Evolutionary conservation across 106 monocot species (phyloP).

Genomic region (Xerophyta viscosa): DNA sequence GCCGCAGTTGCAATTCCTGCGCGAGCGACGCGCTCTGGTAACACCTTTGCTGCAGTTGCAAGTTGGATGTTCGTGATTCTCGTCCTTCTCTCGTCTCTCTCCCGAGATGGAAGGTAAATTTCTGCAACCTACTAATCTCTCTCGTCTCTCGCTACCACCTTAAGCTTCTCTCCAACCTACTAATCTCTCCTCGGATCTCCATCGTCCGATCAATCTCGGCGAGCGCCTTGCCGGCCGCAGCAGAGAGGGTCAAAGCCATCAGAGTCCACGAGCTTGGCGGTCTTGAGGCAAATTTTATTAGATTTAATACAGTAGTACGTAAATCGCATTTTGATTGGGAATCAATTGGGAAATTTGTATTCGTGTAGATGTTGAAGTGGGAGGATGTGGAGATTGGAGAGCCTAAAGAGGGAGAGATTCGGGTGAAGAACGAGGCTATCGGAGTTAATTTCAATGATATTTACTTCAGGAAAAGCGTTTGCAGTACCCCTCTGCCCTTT

Average conservation of each 20-base stretch:
- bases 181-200: no score
- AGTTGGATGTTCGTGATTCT: no score
- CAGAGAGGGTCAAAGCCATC: slow-evolving; percentile 70
- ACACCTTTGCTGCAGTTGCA: no score
- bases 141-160: no score
- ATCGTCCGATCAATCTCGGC: background rate
- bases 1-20: no score
- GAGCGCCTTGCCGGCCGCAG: background rate
- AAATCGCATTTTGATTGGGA: no score
- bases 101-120: no score
- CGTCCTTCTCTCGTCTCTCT: no score
- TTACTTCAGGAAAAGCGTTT: slow-evolving; percentile 70
- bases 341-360: no score
- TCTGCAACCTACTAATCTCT: no score
- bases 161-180: no score
- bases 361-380: slow-evolving; percentile 78
- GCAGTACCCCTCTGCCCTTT: slow-evolving; percentile 55
- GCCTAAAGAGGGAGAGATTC: slow-evolving; percentile 84
- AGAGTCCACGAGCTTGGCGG: slow-evolving; percentile 74
- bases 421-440: slow-evolving; percentile 85
- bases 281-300: slow-evolving; percentile 71
- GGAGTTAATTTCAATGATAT: slow-evolving; percentile 95
- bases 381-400: slow-evolving; percentile 94
- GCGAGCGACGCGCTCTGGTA: no score
- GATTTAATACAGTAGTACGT: background rate